Conservation (phyloP, 1,284 basidiomycete species). For the Hemileia vastatrix region DNA sequence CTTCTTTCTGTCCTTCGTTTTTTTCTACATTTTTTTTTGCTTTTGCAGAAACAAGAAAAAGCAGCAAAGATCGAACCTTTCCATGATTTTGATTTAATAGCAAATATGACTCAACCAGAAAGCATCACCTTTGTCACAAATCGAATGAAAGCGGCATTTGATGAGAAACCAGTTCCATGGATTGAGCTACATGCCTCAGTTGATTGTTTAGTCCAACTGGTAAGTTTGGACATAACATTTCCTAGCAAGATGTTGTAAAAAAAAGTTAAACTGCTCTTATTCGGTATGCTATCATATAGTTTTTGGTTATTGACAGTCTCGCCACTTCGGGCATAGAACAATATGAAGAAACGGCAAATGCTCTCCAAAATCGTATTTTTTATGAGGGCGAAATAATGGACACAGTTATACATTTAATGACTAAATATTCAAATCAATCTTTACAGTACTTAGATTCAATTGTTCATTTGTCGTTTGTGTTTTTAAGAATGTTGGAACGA, state of each 20-base stretch:
- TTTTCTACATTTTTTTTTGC: slow-evolving; percentile 78
- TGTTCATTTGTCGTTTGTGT: slow-evolving; percentile 66
- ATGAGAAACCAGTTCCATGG: slow-evolving; percentile 86
- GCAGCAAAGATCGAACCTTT: slow-evolving; percentile 38
- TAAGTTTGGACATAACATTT: slow-evolving; percentile 31
- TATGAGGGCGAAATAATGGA: slow-evolving; percentile 89
- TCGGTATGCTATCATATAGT: slow-evolving; percentile 38
- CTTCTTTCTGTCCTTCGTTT: slow-evolving; percentile 72
- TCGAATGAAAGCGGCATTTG: slow-evolving; percentile 74
- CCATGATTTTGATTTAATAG: slow-evolving; percentile 66
- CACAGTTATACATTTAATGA: slow-evolving; percentile 64
- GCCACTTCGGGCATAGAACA: slow-evolving; percentile 50
- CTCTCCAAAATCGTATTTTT: slow-evolving; percentile 75
- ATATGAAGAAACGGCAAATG: slow-evolving; percentile 62
- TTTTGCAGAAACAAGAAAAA: slow-evolving; percentile 32
- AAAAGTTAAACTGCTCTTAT: neutral
- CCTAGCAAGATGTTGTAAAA: neutral
- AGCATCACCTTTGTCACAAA: slow-evolving; percentile 79
- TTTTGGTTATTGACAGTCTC: slow-evolving; percentile 69
- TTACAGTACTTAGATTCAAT: slow-evolving; percentile 70
- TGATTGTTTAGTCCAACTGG: slow-evolving; percentile 77
- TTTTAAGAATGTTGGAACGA: slow-evolving; percentile 74
- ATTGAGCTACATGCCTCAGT: slow-evolving; percentile 88
- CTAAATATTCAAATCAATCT: slow-evolving; percentile 62
- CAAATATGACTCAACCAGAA: slow-evolving; percentile 69